Percentiles rank a stretch among this genome's conserved stretches.
phyloP scores from a whole-genome alignment of 306 rosid species.

The Fragaria vesca region DNA sequence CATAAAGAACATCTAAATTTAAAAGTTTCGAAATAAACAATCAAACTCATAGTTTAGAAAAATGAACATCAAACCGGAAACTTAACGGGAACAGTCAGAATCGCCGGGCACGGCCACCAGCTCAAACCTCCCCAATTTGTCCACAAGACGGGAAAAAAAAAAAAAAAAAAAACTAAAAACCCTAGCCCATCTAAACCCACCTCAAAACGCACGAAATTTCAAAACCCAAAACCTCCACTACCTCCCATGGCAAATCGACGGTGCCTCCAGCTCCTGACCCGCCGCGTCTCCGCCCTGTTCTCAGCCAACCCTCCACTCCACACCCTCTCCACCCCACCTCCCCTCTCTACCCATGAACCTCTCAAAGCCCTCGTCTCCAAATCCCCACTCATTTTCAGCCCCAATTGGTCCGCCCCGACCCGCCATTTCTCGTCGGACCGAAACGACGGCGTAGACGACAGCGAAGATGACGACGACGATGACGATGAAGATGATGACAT shows the following conservation, averaged over 20 bases:
- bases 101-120: too few species aligned
- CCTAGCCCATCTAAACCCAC: neutral
- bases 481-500: constrained; percentile 37
- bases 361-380: constrained; percentile 24
- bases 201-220: neutral
- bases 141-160: too few species aligned
- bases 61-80: too few species aligned
- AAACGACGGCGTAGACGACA: constrained; percentile 25
- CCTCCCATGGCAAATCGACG: constrained; percentile 58
- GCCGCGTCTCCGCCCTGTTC: constrained; percentile 50
- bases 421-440: constrained; percentile 56
- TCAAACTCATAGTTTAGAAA: too few species aligned
- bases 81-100: too few species aligned
- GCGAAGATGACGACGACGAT: constrained; percentile 34
- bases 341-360: constrained; percentile 24
- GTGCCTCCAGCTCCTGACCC: constrained; percentile 52
- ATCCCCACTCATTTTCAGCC: constrained; percentile 24
- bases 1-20: too few species aligned
- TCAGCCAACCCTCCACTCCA: constrained; percentile 32
- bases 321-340: constrained; percentile 23
- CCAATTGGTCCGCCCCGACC: constrained; percentile 32
- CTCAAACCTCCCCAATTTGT: too few species aligned
- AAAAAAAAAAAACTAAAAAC: too few species aligned
- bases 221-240: constrained; percentile 23
- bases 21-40: too few species aligned